Percentiles rank a stretch among this genome's conserved stretches.
Conservation (phyloP, 345 rosid genomes). For the Cardamine occulta region DNA sequence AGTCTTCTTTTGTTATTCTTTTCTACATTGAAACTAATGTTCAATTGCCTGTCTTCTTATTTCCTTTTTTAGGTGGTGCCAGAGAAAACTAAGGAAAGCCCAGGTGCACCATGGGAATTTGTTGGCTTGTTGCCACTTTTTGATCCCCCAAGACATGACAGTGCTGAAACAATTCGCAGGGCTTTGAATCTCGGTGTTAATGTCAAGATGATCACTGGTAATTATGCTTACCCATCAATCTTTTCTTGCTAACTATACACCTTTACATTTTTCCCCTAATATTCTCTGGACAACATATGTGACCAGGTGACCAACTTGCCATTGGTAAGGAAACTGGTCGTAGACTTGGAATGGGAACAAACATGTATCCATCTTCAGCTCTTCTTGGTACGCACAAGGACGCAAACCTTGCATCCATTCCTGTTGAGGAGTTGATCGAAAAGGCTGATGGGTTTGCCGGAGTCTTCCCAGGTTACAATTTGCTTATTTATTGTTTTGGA, state of each 20-base stretch:
- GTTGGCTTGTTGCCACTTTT: constrained; percentile 91
- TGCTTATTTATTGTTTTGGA: neutral
- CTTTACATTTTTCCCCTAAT: constrained; percentile 1
- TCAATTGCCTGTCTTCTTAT: constrained; percentile 13
- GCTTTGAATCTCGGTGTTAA: constrained; percentile 96
- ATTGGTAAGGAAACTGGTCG: constrained; percentile 96
- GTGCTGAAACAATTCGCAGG: constrained; percentile 96
- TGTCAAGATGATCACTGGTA: constrained; percentile 98
- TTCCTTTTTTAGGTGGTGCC: constrained; percentile 66
- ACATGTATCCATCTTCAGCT: constrained; percentile 97
- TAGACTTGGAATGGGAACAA: constrained; percentile 99
- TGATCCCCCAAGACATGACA: constrained; percentile 99
- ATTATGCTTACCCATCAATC: neutral
- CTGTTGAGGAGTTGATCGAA: constrained; percentile 91
- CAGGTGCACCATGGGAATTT: constrained; percentile 90
- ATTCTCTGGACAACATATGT: constrained; percentile 11
- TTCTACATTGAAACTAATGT: constrained; percentile 10
- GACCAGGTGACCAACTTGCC: constrained; percentile 93
- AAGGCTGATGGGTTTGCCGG: constrained; percentile 99
- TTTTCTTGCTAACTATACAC: neutral
- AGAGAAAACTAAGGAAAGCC: constrained; percentile 76
- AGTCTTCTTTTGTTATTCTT: neutral
- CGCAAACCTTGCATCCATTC: constrained; percentile 74
- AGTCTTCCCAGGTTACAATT: constrained; percentile 78
- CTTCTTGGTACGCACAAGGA: constrained; percentile 87